Evolutionary conservation across 768 basidiomycete species (phyloP).

Genomic region (Pleurotus platypus): DNA sequence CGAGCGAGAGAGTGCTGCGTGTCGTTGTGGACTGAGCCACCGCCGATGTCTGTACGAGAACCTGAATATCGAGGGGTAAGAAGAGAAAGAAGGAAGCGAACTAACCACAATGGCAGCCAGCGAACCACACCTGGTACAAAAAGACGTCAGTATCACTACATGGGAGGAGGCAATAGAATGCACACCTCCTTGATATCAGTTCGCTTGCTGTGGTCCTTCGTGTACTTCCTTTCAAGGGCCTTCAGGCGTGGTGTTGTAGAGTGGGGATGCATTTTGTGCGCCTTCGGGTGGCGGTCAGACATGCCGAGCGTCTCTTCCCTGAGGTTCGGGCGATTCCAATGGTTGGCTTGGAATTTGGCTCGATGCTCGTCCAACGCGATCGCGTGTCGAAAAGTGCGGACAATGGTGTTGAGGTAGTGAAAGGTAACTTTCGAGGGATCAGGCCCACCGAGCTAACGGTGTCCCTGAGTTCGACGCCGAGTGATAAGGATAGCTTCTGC

Average conservation of each 20-base stretch:
- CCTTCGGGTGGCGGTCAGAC: neutral
- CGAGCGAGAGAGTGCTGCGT: conserved; percentile 6
- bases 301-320: conserved; percentile 25
- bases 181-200: conserved; percentile 44
- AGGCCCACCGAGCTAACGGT: conserved; percentile 53
- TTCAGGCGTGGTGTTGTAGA: neutral
- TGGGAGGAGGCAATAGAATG: conserved; percentile 42
- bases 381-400: conserved; percentile 50
- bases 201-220: conserved; percentile 11
- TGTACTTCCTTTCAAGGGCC: conserved; percentile 23
- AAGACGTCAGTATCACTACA: conserved; percentile 18
- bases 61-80: neutral
- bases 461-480: conserved; percentile 33
- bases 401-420: conserved; percentile 21
- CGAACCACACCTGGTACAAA: conserved; percentile 55
- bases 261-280: neutral
- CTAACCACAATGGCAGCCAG: conserved; percentile 47
- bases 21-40: conserved; percentile 47
- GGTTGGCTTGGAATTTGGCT: conserved; percentile 45
- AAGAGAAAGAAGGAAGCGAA: neutral
- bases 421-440: conserved; percentile 36
- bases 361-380: conserved; percentile 52
- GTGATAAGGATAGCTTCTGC: neutral
- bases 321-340: conserved; percentile 29
- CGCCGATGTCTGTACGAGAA: conserved; percentile 44